Evolutionary conservation across 768 basidiomycete species (phyloP), one percentile per base, ranked within the genome.

Genomic region (Trametes cingulata): DNA sequence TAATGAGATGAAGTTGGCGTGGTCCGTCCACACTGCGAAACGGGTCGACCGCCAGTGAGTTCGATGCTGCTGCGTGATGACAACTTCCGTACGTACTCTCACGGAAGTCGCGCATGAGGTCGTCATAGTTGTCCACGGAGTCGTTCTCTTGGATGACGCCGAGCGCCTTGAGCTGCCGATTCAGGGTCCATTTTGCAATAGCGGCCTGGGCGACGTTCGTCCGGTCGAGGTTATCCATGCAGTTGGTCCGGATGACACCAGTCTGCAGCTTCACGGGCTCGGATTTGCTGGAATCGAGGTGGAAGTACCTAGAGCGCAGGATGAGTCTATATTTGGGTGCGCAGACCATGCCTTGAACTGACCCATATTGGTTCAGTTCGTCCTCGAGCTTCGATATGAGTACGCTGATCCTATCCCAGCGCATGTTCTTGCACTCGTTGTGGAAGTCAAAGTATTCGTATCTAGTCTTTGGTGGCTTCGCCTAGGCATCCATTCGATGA

Each of bases 361-460:
- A 90, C 92, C 91, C 89, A 63, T 92, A 81, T 56, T 76, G 77
- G 41, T 78, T 73, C 35, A 95, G 74, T 63, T 91, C 88, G 29
- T 88, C 83, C 65, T 87, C 80, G 50, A 98, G 71, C 55, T 80
- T 78, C 62, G 93, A 91, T 43, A 95, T 82, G 40, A 99, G 80
- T 15, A 93, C 72, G 53, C 84, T 84, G 63, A 99, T 92, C 46
- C 95, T 85, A 71, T 99, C 93, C 86, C 93, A 99, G 41, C 92
- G 87, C 89, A 98, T 92, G 49, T 90, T 81, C 70, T 85, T 90
- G 79, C 95, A 98, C 73, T 98, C 95, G 61, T 83, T 87, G 72
- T 98, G 96, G 78, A 99, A 99, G 70, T 99, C 97, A 68, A 98
- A 99, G 76, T 98, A 97, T 64, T 90, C 80, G 69, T 99, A 99